Evolutionary conservation across 257 asterid genomes (phyloP).

Genomic region (Prunella vulgaris): DNA sequence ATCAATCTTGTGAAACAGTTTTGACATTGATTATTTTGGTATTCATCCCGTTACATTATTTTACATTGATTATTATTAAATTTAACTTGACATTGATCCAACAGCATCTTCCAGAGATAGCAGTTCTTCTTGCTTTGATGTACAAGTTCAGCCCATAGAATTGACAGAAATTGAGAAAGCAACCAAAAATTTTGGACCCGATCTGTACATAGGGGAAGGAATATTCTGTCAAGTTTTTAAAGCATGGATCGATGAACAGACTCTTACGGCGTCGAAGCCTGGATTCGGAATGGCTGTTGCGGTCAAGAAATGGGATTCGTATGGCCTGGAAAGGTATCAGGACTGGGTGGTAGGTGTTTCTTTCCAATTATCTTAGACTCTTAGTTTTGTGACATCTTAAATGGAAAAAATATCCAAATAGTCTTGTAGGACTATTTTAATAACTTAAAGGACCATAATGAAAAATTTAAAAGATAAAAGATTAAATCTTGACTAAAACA

Average conservation of each 20-base stretch:
- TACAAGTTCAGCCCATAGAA: not conserved
- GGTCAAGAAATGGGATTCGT: not conserved
- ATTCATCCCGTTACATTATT: too few species aligned
- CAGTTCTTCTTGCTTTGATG: not conserved
- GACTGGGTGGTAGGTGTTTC: conserved; percentile 26
- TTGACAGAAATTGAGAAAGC: conserved; percentile 16
- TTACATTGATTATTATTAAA: too few species aligned
- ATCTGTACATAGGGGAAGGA: conserved; percentile 7
- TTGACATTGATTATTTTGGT: too few species aligned
- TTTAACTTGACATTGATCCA: not conserved
- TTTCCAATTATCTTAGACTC: too few species aligned
- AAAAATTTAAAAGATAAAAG: too few species aligned
- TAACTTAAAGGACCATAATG: too few species aligned
- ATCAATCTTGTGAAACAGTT: too few species aligned
- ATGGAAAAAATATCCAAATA: too few species aligned
- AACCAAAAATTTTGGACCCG: conserved; percentile 3
- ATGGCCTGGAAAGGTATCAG: not conserved
- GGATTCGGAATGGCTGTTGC: conserved; percentile 13
- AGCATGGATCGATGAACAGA: conserved; percentile 23
- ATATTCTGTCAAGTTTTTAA: not conserved
- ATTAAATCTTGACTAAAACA: too few species aligned
- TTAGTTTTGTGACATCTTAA: too few species aligned
- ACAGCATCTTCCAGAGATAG: not conserved
- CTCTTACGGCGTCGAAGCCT: conserved; percentile 19
- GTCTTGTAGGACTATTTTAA: too few species aligned